Evolutionary conservation across 495 filamentous ascomycete genomes (phyloP), one percentile per base, ranked within the genome.

Genomic region (Penicillium salamii): DNA sequence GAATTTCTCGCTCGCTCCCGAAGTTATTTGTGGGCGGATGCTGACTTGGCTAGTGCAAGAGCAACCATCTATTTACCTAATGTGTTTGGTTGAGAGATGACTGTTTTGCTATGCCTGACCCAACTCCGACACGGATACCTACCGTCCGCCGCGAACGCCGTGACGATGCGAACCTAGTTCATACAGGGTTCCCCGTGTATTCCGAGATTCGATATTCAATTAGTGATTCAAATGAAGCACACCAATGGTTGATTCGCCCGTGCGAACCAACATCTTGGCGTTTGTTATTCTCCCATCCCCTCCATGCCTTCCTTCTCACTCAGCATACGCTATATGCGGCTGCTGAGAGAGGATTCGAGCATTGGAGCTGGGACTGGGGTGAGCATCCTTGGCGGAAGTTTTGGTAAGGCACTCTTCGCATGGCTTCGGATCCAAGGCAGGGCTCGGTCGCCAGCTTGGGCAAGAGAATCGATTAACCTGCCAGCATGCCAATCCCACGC

Each of bases 341-440:
- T 66, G 62, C 54, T 75, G 69, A 63, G 70, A 72, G 72, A 75
- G 70, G 72, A 73, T 52, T 41, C 12, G 32, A 28, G 34, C 15
- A 15, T 37, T 39, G 1, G 42, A 13, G 34, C n/a, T 18, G 13
- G 20, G 19, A 37, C 1, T 1, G 11, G 18, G 42, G 15, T 29
- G 19, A 0, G 9, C 9, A 18, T 19, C 28, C 12, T 13, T 13
- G 29, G 23, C 8, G 23, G 8, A 26, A 3, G 23, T 26, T 26
- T 8, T 3, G 23, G 23, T 8, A n/a, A n/a, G n/a, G n/a, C n/a
- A n/a, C n/a, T n/a, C n/a, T n/a, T n/a, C n/a, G n/a, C 8, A 26
- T 26, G 23, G 23, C 23, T 26, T 26, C n/a, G n/a, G n/a, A n/a
- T n/a, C n/a, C n/a, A n/a, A n/a, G n/a, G n/a, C n/a, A n/a, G n/a